A percentile compares a stretch with the other conserved stretches of the same genome.
phyloP scores from a whole-genome alignment of 768 basidiomycete genomes.

The Porphyrellus cyaneotinctus region DNA sequence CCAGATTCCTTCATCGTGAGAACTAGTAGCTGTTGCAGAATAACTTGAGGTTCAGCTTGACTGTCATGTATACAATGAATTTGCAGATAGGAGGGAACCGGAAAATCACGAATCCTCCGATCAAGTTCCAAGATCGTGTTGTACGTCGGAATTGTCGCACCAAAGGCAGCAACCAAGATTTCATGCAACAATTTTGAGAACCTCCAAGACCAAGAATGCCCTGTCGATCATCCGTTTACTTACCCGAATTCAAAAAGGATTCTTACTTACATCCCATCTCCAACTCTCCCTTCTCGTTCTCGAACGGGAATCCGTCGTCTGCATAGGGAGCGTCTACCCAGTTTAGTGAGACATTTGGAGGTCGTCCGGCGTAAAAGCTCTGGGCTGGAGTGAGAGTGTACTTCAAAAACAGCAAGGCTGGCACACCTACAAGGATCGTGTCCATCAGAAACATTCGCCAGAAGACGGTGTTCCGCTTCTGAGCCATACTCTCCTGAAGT shows the following conservation, averaged over 20 bases:
- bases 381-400: slow-evolving; percentile 19
- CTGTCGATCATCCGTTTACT: slow-evolving; percentile 30
- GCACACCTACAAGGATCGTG: slow-evolving; percentile 49
- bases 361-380: slow-evolving; percentile 62
- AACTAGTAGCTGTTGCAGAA: slow-evolving; percentile 43
- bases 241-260: not conserved
- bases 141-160: slow-evolving; percentile 50
- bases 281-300: slow-evolving; percentile 32
- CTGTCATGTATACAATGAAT: slow-evolving; percentile 26
- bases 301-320: slow-evolving; percentile 37
- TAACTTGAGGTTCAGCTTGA: slow-evolving; percentile 14
- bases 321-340: slow-evolving; percentile 59
- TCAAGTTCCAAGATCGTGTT: slow-evolving; percentile 53
- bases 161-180: slow-evolving; percentile 49
- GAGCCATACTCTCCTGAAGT: slow-evolving; percentile 40
- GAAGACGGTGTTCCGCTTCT: slow-evolving; percentile 54
- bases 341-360: slow-evolving; percentile 47
- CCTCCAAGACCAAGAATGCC: slow-evolving; percentile 52
- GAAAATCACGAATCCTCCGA: slow-evolving; percentile 56
- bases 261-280: slow-evolving; percentile 41
- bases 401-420: not conserved
- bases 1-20: slow-evolving; percentile 49
- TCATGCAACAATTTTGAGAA: slow-evolving; percentile 51
- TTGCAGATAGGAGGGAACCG: slow-evolving; percentile 46
- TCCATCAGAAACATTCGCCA: slow-evolving; percentile 68